Evolutionary conservation across 2,329 filamentous ascomycete species (phyloP).

Genomic region (Verticillium albo-atrum): DNA sequence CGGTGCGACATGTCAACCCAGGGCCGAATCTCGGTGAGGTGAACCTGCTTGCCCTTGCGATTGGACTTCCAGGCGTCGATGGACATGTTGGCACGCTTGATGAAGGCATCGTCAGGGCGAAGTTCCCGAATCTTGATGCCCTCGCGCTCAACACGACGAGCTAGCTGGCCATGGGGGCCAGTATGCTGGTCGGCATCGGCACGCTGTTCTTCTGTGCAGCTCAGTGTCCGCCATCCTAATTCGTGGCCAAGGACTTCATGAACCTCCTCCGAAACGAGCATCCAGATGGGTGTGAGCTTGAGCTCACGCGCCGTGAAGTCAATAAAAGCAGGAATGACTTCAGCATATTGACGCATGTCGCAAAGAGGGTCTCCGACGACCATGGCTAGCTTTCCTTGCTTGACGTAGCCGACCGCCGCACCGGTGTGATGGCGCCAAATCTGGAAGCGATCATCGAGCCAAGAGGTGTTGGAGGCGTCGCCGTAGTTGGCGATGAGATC

Average conservation of each 20-base stretch:
- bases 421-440: conserved; percentile 79
- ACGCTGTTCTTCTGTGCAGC: conserved; percentile 84
- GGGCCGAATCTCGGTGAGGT: conserved; percentile 83
- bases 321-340: conserved; percentile 70
- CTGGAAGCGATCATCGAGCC: conserved; percentile 83
- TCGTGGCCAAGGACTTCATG: conserved; percentile 77
- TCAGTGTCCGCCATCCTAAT: conserved; percentile 83
- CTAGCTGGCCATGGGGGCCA: conserved; percentile 68
- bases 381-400: conserved; percentile 72
- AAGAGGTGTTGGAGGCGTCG: conserved; percentile 89
- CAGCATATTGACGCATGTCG: conserved; percentile 69
- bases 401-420: conserved; percentile 80
- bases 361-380: conserved; percentile 86
- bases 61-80: conserved; percentile 75
- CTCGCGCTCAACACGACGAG: conserved; percentile 75
- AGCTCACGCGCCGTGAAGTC: conserved; percentile 67
- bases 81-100: conserved; percentile 63
- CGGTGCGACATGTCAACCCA: conserved; percentile 83
- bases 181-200: conserved; percentile 71
- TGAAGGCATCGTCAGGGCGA: conserved; percentile 63
- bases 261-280: conserved; percentile 74
- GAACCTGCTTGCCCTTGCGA: conserved; percentile 80
- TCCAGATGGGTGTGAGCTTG: conserved; percentile 76
- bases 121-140: conserved; percentile 77
- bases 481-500: conserved; percentile 94